Conservation (phyloP, 129 eudicot genomes). For the Saussurea involucrata region DNA sequence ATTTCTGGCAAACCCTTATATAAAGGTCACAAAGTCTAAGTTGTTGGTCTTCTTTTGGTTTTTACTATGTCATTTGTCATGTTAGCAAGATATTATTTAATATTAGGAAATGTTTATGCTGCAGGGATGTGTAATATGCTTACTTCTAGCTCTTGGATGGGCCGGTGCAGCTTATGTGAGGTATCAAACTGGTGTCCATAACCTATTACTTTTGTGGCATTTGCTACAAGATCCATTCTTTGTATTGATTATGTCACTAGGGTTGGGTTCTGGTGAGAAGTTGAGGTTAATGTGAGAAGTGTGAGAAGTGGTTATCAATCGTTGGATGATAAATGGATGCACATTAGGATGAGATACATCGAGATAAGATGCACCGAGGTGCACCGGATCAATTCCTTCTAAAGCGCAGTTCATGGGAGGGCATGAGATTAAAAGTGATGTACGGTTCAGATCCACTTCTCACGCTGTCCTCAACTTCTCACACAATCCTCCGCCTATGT, state of each 20-base stretch:
- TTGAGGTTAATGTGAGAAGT: too few species aligned
- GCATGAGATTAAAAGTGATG: too few species aligned
- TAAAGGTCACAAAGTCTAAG: background rate
- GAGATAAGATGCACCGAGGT: too few species aligned
- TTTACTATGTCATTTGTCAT: slow-evolving; percentile 1
- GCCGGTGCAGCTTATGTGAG: slow-evolving; percentile 95
- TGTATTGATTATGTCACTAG: background rate
- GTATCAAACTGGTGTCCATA: slow-evolving; percentile 32
- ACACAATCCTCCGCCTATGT: too few species aligned
- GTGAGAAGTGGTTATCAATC: too few species aligned
- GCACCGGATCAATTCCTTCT: too few species aligned
- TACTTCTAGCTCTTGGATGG: slow-evolving; percentile 89
- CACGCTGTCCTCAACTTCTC: too few species aligned
- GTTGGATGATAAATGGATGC: too few species aligned
- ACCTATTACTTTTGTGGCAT: slow-evolving; percentile 1
- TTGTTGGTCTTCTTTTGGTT: background rate
- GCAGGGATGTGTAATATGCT: slow-evolving; percentile 89
- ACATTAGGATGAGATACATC: too few species aligned
- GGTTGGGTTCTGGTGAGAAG: too few species aligned
- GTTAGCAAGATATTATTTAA: background rate
- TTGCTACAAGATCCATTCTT: background rate
- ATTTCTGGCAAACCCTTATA: background rate
- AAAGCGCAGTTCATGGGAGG: too few species aligned
- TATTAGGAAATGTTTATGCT: slow-evolving; percentile 15
- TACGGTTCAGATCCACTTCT: too few species aligned